Base-by-base conservation (phyloP, 1,284 basidiomycete species). In the Coniferiporia sulphurascens region DNA sequence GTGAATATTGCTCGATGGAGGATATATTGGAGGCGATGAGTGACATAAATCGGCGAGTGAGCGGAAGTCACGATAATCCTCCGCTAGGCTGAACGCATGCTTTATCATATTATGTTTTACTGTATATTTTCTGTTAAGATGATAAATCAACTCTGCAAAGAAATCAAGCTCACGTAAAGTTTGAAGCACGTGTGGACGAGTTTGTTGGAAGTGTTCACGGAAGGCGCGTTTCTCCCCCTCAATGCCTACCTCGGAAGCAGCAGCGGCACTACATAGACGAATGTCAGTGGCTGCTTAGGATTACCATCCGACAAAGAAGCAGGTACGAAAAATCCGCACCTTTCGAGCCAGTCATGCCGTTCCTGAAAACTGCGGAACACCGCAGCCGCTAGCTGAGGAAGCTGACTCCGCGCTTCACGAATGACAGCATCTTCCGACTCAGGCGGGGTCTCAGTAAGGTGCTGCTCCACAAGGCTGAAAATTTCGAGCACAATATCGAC, bases 21-120 rank as follows among this genome's bases (percentile, higher is more conserved):
- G 86, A 62, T 83, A 88, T 8, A 85, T 78, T 4, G 72, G 76
- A 13, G 83, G 83, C 60, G 82, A 81, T 7, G 61, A 59, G 69
- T 93, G 84, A 71, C 91, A 94, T 4, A 98, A 79, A 46, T 87
- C 83, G 19, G 89, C 92, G 8, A 98, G 80, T 41, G 85, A 91
- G 12, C 81, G 76, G 74, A 91, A 97, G 71, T 97, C 94, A 22
- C 79, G 79, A 70, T 95, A 94, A 64, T 88, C 79, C 67, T 96
- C 93, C 1, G 94, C 93, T 1, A 97, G 81, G 6, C 76, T 71
- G 70, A 93, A 95, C 0, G 93, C 93, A 52, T 85, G 75, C 38
- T 82, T 78, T 7, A 81, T 78, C 63, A 87, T 80, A 3, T 87
- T 87, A 58, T 85, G 84, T 55, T 78, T 78, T n/a, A 86, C 86